Evolutionary conservation across 371 early-diverging fungal genomes (phyloP), one percentile per base, ranked within the genome.

Genomic region (Haplosporangium sp.): DNA sequence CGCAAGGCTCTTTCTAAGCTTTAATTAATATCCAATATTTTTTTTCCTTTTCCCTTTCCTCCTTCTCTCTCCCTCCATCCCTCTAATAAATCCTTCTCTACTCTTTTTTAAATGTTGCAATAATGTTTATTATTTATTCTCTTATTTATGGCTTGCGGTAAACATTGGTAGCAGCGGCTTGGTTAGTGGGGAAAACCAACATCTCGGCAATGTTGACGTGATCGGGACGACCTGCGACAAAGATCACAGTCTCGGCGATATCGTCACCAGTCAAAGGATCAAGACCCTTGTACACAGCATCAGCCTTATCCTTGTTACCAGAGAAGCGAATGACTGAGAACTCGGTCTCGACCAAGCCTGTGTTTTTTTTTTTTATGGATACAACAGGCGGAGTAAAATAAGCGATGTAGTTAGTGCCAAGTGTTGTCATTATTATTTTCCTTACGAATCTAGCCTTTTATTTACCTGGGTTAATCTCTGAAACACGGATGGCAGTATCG

Each of bases 181-280:
- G 96, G 57, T 88, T 87, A 13, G 92, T 90, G 20, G 95, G 94
- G 74, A 94, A 89, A 17, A 95, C 85, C 63, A 91, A 74, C 85
- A 94, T 86, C 82, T 91, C 92, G n/a, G 92, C 91, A 83, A 95
- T 90, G 71, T 95, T 93, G 47, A 95, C 96, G 72, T 96, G 95
- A 5, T 90, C 87, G 38, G 93, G 95, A 4, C 96, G 86, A 44
- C 89, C 86, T 45, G 97, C 95, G 35, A 92, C 92, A 81, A 96
- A 97, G 38, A 95, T 90, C 52, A 96, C 88, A 2, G 92, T 86
- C 73, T 96, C 94, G 42, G 94, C 93, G 85, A 85, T 65, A 53
- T 58, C 67, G 67, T 77, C 61, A 13, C 72, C 81, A 62, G 71
- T 63, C 60, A 79, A 47, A 0, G 74, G 74, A 19, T 67, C 88